Conservation (phyloP, 768 basidiomycete species). For the Tricholoma flavovirens region DNA sequence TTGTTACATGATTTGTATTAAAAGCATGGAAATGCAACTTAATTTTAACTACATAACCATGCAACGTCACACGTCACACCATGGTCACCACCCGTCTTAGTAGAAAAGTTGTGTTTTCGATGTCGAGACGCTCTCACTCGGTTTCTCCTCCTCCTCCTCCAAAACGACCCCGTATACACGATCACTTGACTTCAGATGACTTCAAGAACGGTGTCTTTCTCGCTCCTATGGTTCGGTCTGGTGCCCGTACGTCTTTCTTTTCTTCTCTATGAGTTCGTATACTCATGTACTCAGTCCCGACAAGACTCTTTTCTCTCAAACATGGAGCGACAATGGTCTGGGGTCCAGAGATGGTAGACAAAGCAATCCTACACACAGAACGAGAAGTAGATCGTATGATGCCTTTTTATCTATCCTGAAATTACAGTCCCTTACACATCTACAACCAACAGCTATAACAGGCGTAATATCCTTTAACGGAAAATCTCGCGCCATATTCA, state of each 20-base stretch:
- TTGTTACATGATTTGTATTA: conserved; percentile 13
- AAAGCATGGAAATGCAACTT: conserved; percentile 5
- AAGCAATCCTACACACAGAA: conserved; percentile 83
- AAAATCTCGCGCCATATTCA: conserved; percentile 79
- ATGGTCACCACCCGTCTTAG: too few species aligned
- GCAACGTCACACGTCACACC: too few species aligned
- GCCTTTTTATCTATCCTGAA: conserved; percentile 24
- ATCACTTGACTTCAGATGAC: conserved; percentile 60
- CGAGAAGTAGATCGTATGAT: conserved; percentile 76
- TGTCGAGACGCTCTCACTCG: conserved; percentile 51
- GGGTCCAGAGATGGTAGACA: conserved; percentile 96
- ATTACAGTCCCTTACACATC: background rate
- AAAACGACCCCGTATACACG: conserved; percentile 53
- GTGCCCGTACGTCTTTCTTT: conserved; percentile 55
- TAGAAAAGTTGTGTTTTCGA: conserved; percentile 16
- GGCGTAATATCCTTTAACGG: conserved; percentile 88
- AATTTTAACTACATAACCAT: too few species aligned
- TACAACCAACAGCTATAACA: conserved; percentile 53
- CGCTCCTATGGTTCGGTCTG: conserved; percentile 98
- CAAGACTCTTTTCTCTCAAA: conserved; percentile 79
- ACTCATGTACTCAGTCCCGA: conserved; percentile 54
- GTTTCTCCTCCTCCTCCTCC: conserved; percentile 40
- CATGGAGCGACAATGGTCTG: conserved; percentile 93
- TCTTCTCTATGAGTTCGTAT: conserved; percentile 8
- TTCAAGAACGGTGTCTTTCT: conserved; percentile 89